Evolutionary conservation across 176 grass and related monocot species (phyloP), one percentile per base, ranked within the genome.

Genomic region (Metroxylon sagu): DNA sequence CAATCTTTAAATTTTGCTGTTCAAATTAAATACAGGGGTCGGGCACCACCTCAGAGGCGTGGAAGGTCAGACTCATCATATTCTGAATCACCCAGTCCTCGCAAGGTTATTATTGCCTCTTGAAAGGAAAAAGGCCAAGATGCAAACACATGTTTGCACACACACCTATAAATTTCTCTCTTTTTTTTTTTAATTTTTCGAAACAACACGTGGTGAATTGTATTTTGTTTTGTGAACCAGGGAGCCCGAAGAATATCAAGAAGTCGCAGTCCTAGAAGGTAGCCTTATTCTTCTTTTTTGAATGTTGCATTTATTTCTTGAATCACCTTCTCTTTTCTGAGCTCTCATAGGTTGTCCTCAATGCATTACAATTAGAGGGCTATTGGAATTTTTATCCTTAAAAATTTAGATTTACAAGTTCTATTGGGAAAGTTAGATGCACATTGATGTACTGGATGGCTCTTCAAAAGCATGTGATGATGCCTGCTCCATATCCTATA

Each of bases 221-320:
- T 29, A 14, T 18, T n/a, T 50, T 21, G 21, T 78, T 35, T 28
- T 1, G 52, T 31, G 14, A 62, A 18, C 17, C 55, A 98, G 87
- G 93, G 93, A 51, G 77, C 82, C 65, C 74, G 84, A 77, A 98
- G 76, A 56, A 73, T 83, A 23, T 92, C 93, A 70, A 90, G 87
- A 75, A 98, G 93, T 30, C 87, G 84, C 52, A 98, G 87, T 65
- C 93, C 93, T 68, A 85, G 76, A 83, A 98, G 87, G 93, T 98
- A 78, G 25, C 26, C n/a, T 16, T 16, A 50, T 29, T 54, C 53
- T 26, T 1, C 48, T 49, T 16, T 30, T 21, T 26, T 15, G 30
- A 6, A 14, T 30, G 21, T 23, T 23, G 14, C 26, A 5, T 14
- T 8, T 14, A 39, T 16, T 28, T 27, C 8, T 27, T 59, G 6